A percentile compares a stretch with the other conserved stretches of the same genome.
Conservation (phyloP, 176 grass and related monocot species). For the Bonia amplexicaulis region DNA sequence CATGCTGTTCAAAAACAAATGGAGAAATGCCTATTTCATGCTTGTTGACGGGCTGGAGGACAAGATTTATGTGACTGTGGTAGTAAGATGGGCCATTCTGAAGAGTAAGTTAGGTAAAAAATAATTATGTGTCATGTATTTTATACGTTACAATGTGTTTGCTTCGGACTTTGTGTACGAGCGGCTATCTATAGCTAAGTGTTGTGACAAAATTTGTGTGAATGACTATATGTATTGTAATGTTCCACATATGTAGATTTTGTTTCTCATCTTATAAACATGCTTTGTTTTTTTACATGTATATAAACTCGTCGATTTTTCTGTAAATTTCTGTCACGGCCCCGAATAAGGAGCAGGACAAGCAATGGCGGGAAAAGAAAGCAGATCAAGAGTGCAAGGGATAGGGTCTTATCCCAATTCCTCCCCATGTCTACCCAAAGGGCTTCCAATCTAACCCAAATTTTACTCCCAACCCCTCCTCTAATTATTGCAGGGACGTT, state of each 20-base stretch:
- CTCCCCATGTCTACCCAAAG: no score
- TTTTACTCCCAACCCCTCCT: no score
- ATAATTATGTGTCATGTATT: neutral
- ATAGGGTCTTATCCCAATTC: no score
- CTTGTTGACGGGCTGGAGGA: constrained; percentile 14
- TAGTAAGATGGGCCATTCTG: neutral
- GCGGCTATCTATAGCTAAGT: neutral
- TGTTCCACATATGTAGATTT: neutral
- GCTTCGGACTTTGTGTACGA: neutral
- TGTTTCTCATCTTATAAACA: neutral
- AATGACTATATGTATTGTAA: neutral
- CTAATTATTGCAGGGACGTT: no score
- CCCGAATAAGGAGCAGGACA: no score
- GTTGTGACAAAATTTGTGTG: neutral
- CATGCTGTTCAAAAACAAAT: constrained; percentile 35
- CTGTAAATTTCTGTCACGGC: no score
- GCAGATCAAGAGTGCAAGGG: no score
- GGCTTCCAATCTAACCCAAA: no score
- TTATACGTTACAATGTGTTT: neutral
- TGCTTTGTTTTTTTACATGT: no score
- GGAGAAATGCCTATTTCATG: constrained; percentile 34
- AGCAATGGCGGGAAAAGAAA: no score
- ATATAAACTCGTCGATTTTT: no score
- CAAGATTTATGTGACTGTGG: constrained; percentile 2
- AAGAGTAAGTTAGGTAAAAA: neutral